Evolutionary conservation across 108 stramenopile genomes (phyloP), one percentile per base, ranked within the genome.

Genomic region (Parmales sp.): DNA sequence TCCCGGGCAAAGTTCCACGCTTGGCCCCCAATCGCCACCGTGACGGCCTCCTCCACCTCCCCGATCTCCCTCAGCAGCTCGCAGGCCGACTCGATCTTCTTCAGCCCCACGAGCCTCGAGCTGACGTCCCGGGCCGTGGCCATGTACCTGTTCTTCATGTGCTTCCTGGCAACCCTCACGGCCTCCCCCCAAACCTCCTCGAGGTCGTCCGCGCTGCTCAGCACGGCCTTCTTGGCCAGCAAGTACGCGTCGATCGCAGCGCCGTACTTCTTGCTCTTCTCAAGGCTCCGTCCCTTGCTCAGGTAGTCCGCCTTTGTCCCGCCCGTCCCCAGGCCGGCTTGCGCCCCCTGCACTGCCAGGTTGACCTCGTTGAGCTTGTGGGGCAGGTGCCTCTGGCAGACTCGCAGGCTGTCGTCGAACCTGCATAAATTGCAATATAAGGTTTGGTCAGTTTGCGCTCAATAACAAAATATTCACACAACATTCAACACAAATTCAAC

Each of bases 181-280:
- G 82, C 83, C 19, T 75, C 63, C 36, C 70, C 50, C 83, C 82
- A 83, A 8, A 79, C 60, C 38, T 75, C 78, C 49, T 79, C 82
- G 45, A 80, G 50, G 18, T 73, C 80, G 4, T 67, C 38, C 34
- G 28, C 31, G 9, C 45, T 25, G 20, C 37, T 0, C 1, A 51
- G 16, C 37, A 39, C 54, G 22, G 16, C 54, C 45, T 38, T 46
- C 23, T 44, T 39, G 0, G 66, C 74, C 51, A 74, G 72, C 19
- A 84, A 44, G 67, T 80, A 82, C 18, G 72, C 74, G 36, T 85
- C 82, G 38, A 85, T 76, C 19, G 84, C 84, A 28, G 69, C 45
- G 23, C 51, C 50, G 64, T 69, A 81, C 39, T 82, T 46, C 0
- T 23, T 28, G 45, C 25, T n/a, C 38, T 79, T 78, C 80, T 84